Evolutionary conservation across 441 rosid genomes (phyloP), one percentile per base, ranked within the genome.

Genomic region (Erodium trifolium): DNA sequence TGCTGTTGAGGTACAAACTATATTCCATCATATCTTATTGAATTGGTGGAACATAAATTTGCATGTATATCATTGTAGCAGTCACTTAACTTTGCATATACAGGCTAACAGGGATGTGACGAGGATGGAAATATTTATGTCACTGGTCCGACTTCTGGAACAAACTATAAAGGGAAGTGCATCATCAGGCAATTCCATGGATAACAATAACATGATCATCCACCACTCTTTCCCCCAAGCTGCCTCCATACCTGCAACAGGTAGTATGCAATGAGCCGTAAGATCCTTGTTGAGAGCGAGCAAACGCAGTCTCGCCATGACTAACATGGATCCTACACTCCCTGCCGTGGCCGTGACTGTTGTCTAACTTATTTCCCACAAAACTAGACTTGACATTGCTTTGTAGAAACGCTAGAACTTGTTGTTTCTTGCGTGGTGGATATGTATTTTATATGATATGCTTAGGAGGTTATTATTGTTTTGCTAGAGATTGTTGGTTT

Each of bases 81-180:
- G 27, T 23, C 27, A n/a, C 51, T 12, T 0, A 53, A 73, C 16
- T 73, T 75, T 9, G n/a, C 23, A 11, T 47, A 62, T 74, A 43
- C 84, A 94, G 99, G 97, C 99, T 45, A 87, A 83, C 79, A 77
- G 87, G 78, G 99, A 94, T 34, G 84, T 91, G 18, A 86, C 96
- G 18, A 86, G 99, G 82, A 88, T 90, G 89, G 97, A 94, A 67
- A 86, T 94, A 75, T 91, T 94, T 62, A 81, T 88, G 93, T 88
- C 92, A 2, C 87, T 94, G 19, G 90, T 94, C 81, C 86, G 70
- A 67, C 87, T 88, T 39, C 70, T 94, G 81, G 92, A 94, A 81
- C 90, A 91, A 80, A 87, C 92, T 45, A 75, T 76, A 78, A 85
- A 84, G 76, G 81, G 84, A 53, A 37, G 75, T 67, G 31, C 27